Base-by-base conservation (phyloP, 768 basidiomycete species). In the Mycena polygramma region DNA sequence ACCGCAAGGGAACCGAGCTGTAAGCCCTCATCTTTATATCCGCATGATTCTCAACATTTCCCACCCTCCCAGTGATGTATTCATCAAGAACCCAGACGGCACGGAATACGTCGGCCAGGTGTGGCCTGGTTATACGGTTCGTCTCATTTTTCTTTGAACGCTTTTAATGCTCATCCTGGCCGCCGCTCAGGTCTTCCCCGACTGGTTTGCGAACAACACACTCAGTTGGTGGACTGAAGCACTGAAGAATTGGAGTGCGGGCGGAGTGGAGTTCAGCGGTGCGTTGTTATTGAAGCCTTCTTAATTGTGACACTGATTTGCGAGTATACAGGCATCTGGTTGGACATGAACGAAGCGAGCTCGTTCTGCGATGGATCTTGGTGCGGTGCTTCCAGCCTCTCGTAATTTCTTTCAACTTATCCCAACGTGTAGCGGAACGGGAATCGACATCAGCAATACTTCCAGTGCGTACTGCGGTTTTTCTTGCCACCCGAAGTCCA, bases 41-140 rank as follows among this genome's bases (percentile, higher is more conserved):
- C 30, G 30, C 30, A 30, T 6, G 6, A 2, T 30, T 30, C 30
- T 30, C 30, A 30, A 30, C 30, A 30, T 30, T 30, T 30, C 30
- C 30, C 6, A n/a, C 30, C 22, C 53, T 24, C 69, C 1, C 14
- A 92, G 91, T n/a, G 86, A 88, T 57, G 86, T 89, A 0, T 94
- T 90, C 78, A 87, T 95, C 59, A 93, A 89, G 73, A 94, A 94
- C 77, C 90, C 90, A 0, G 90, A 94, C 74, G 90, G 89, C 0
- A 86, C 89, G 45, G 86, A 90, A 74, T 94, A 92, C 77, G 76
- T 93, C 1, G 94, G 94, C 14, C 85, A 90, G 75, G 92, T 93
- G 11, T 94, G 91, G 92, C 92, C 93, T 19, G 92, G 93, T 26
- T 91, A 88, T 78, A 90, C 91, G 9, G 91, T 89, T 43, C 20